Percentiles rank a stretch among this genome's conserved stretches.
These are phyloP conservation scores for Gossypium ekmanianum DNA, from an alignment of 345 rosid genomes.

Conservation along the genomic window DNA sequence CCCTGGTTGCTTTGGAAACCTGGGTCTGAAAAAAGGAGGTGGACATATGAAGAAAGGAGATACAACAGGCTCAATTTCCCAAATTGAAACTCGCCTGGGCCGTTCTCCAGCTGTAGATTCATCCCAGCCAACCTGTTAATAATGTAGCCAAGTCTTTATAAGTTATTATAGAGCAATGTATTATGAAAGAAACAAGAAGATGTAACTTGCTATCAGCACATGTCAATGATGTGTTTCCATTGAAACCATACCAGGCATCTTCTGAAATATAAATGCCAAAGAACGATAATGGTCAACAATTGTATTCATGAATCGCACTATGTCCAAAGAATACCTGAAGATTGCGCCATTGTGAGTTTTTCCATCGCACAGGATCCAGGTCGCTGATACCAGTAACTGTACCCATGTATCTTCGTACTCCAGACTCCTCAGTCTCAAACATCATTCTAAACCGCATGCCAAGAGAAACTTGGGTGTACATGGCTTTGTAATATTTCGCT, in stretches of 20 bases:
- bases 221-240: background rate
- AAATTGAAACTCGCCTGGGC: constrained; percentile 83
- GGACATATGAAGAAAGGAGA: constrained; percentile 96
- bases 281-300: background rate
- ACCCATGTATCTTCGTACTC: constrained; percentile 96
- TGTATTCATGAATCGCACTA: background rate
- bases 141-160: background rate
- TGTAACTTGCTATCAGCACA: background rate
- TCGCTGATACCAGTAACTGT: constrained; percentile 86
- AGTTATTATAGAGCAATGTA: background rate
- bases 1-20: constrained; percentile 82
- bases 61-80: constrained; percentile 91
- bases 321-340: constrained; percentile 64
- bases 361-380: constrained; percentile 87
- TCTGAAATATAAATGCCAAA: background rate
- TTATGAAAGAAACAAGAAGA: background rate
- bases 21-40: constrained; percentile 93
- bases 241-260: background rate
- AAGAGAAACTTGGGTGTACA: constrained; percentile 82
- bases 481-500: constrained; percentile 84
- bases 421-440: constrained; percentile 96
- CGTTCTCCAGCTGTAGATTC: constrained; percentile 91
- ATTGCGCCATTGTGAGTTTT: constrained; percentile 93
- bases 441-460: constrained; percentile 98
- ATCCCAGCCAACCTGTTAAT: constrained; percentile 93